A percentile compares a stretch with the other conserved stretches of the same genome.
phyloP scores from a whole-genome alignment of 345 rosid species.

The Cochlearia excelsa region DNA sequence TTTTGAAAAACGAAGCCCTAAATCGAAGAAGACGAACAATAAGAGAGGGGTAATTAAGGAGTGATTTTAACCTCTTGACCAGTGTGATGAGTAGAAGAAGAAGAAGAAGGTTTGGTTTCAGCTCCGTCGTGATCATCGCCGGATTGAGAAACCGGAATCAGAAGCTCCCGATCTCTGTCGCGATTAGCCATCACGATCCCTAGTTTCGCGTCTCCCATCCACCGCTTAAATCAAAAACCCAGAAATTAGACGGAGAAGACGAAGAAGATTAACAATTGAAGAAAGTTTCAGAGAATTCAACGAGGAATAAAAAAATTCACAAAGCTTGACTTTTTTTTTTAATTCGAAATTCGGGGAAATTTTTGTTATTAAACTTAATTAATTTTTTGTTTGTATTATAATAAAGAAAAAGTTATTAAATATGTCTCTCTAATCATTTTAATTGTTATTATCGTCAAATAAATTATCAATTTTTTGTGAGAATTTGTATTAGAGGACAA shows the following conservation, averaged over 20 bases:
- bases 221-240: conserved; percentile 21
- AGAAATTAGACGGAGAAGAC: neutral
- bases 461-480: too few relatives aligned
- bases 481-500: too few relatives aligned
- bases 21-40: conserved; percentile 16
- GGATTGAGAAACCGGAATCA: conserved; percentile 72
- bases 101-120: conserved; percentile 62
- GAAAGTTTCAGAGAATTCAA: conserved; percentile 16
- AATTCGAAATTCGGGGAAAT: conserved; percentile 1
- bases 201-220: conserved; percentile 80
- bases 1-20: conserved; percentile 16
- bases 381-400: too few relatives aligned
- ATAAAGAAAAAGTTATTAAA: too few relatives aligned
- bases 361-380: too few relatives aligned
- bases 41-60: neutral
- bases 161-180: conserved; percentile 93
- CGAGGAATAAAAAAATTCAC: neutral
- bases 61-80: conserved; percentile 59
- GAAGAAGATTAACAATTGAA: conserved; percentile 18
- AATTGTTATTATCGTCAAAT: too few relatives aligned
- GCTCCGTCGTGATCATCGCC: conserved; percentile 36
- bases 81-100: conserved; percentile 64
- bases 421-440: too few relatives aligned
- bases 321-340: conserved; percentile 6
- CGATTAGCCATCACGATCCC: conserved; percentile 58